Percentiles rank a stretch among this genome's conserved stretches.
Evolutionary conservation across 1,139 yeast species (phyloP).

Genomic region (Magnusiomyces tetraspermus): DNA sequence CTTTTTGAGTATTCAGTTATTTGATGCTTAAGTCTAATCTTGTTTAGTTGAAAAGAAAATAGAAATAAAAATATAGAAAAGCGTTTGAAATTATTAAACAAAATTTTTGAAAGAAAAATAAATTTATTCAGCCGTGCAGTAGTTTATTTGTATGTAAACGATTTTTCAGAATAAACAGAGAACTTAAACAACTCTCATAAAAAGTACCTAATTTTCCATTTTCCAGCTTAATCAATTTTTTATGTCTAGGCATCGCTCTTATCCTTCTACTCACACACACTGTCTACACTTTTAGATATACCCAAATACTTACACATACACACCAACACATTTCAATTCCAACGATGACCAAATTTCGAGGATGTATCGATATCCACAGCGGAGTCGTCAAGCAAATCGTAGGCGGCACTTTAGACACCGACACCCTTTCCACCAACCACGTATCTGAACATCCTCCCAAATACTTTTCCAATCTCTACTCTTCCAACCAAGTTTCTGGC

Average conservation of each 20-base stretch:
- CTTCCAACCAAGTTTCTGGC: constrained; percentile 47
- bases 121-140: not conserved
- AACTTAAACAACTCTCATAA: no score
- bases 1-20: not conserved
- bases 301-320: no score
- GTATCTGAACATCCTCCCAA: constrained; percentile 69
- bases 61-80: not conserved
- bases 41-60: no score
- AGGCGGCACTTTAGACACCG: constrained; percentile 65
- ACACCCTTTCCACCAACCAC: constrained; percentile 59
- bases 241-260: no score
- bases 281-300: no score
- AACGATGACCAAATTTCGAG: constrained; percentile 77
- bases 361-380: constrained; percentile 89
- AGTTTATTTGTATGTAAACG: not conserved
- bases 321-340: not conserved
- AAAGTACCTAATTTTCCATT: no score
- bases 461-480: constrained; percentile 68
- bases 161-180: no score
- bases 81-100: not conserved
- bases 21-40: no score
- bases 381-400: constrained; percentile 96
- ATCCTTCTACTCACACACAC: no score
- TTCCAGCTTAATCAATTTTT: no score
- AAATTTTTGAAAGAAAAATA: not conserved